Evolutionary conservation across 2,329 filamentous ascomycete species (phyloP).

Genomic region (Xylariaceae sp.): DNA sequence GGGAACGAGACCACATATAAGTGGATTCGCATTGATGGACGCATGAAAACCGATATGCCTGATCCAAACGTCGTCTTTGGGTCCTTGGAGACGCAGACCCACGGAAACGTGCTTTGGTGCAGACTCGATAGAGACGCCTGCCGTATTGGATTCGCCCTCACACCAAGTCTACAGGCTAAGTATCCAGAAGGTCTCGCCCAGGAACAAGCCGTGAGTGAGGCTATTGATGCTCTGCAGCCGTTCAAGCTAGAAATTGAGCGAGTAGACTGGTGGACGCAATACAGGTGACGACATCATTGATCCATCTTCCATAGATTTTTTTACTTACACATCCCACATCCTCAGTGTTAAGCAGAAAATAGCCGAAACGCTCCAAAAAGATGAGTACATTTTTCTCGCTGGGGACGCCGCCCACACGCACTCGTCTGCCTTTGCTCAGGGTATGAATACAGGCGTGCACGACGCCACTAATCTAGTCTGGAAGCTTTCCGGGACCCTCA

Average conservation of each 20-base stretch:
- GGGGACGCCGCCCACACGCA: conserved; percentile 55
- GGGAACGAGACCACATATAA: conserved; percentile 4
- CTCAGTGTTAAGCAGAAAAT: background rate
- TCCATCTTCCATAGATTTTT: no score
- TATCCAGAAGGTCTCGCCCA: conserved; percentile 2
- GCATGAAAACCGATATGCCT: conserved; percentile 12
- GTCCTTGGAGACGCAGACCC: conserved; percentile 2
- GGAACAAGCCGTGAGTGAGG: conserved; percentile 2
- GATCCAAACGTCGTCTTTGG: conserved; percentile 1
- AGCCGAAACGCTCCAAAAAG: background rate
- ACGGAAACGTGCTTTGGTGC: conserved; percentile 10
- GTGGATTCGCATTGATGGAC: conserved; percentile 11
- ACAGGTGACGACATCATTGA: conserved; percentile 58
- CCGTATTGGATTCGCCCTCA: conserved; percentile 10
- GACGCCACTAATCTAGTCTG: conserved; percentile 52
- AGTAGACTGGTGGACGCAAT: conserved; percentile 41
- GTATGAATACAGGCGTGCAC: conserved; percentile 54
- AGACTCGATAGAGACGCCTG: conserved; percentile 3
- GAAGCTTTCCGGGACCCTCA: conserved; percentile 38
- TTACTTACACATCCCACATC: background rate
- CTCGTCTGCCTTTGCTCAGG: conserved; percentile 50
- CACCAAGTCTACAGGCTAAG: conserved; percentile 5
- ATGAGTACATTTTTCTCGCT: conserved; percentile 40
- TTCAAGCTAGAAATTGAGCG: conserved; percentile 8
- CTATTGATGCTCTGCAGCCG: background rate